Base-by-base conservation (phyloP, 768 basidiomycete genomes). In the Austroboletus eburneus region DNA sequence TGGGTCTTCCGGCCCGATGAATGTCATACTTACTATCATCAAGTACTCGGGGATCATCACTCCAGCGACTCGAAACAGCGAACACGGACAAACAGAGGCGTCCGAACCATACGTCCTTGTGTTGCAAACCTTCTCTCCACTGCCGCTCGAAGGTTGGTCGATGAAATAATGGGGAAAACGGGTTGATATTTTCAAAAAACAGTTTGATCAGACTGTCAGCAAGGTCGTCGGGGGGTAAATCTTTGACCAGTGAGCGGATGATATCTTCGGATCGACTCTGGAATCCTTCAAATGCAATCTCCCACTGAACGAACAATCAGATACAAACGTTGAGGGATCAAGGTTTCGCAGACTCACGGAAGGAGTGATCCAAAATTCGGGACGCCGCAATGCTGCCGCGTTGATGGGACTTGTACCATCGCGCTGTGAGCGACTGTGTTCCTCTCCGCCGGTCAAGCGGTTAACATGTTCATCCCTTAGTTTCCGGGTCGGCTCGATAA, bases 21-120 rank as follows among this genome's bases (percentile, higher is more conserved):
- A 48, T 46, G 23, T 54, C 35, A 50, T 58, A 53, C 41, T 59
- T 46, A 51, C 60, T 37, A 62, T 68, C 52, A n/a, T 67, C 59
- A 32, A 81, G 57, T 8, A 85, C 79, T 10, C 85, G 73, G 5
- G 72, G 69, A 58, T 89, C 81, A 42, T 80, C 68, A 49, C 77
- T 72, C 75, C 78, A 88, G 37, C 83, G 75, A 39, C 83, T 78
- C 2, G 80, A 85, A 24, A 85, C 71, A 16, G 89, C 85, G 62
- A 87, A 87, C 1, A 91, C 42, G 29, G 75, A 64, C 37, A 87
- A 61, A 52, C 83, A 83, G 6, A 85, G 69, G 40, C 72, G 72
- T 6, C 75, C 69, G 56, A 90, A 91, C 69, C 77, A 79, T 7
- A 71, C 62, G 48, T 86, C 76, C 14, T 66, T 70, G 23, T 74